phyloP scores from a whole-genome alignment of 306 rosid genomes.

The Acacia confusa region DNA sequence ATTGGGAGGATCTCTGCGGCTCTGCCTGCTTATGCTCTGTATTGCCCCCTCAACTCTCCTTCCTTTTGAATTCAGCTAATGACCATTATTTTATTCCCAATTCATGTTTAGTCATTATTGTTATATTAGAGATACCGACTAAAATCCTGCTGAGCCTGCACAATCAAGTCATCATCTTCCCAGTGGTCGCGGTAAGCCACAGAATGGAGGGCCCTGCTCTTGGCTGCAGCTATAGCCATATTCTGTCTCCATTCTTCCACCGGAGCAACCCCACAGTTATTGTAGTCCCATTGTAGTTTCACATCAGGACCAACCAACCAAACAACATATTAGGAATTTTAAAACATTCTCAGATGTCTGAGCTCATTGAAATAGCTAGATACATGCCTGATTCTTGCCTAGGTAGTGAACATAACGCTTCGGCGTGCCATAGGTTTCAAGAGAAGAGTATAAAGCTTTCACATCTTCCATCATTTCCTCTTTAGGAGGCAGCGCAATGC shows the following conservation, averaged over 20 bases:
- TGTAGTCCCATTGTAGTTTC: constrained; percentile 59
- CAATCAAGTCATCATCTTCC: constrained; percentile 54
- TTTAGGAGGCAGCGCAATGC: constrained; percentile 58
- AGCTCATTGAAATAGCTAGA: background rate
- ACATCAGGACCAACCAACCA: constrained; percentile 2
- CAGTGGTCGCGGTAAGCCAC: constrained; percentile 69
- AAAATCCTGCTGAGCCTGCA: constrained; percentile 56
- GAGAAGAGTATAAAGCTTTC: constrained; percentile 49
- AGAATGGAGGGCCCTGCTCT: constrained; percentile 39
- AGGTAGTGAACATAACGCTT: constrained; percentile 48
- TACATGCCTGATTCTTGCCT: background rate
- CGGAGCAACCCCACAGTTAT: constrained; percentile 49
- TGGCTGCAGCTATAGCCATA: constrained; percentile 44
- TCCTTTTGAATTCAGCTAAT: background rate
- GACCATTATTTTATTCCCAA: background rate
- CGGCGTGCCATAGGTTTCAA: constrained; percentile 48
- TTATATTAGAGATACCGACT: background rate
- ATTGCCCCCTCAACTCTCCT: background rate
- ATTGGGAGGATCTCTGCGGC: background rate
- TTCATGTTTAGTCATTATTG: background rate
- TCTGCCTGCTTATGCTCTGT: background rate
- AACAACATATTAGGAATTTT: background rate
- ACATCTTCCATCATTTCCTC: constrained; percentile 68
- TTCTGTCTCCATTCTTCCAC: constrained; percentile 68
- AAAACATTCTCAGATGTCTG: background rate